Percentiles rank a stretch among this genome's conserved stretches.
Conservation (phyloP, 2,329 filamentous ascomycete species). For the Phoma sp. region DNA sequence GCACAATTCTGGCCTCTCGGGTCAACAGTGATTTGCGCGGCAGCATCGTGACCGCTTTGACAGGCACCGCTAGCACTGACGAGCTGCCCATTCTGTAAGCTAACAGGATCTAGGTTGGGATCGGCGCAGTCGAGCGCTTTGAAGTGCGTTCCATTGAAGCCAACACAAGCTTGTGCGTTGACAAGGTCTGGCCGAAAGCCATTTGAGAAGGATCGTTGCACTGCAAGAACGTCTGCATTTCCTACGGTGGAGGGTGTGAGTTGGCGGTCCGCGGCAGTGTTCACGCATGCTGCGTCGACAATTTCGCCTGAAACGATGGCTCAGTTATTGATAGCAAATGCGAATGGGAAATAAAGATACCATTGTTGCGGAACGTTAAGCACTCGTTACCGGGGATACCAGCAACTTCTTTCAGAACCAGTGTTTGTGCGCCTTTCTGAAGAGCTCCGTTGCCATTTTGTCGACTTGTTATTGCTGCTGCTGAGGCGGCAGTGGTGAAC, state of each 20-base stretch:
- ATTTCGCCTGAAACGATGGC: constrained; percentile 45
- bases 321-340: neutral
- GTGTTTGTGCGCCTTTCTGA: constrained; percentile 24
- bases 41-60: constrained; percentile 23
- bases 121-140: constrained; percentile 46
- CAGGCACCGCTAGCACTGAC: constrained; percentile 23
- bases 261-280: constrained; percentile 51
- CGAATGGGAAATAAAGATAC: constrained; percentile 22
- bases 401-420: constrained; percentile 51
- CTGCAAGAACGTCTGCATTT: constrained; percentile 44
- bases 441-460: neutral
- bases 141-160: constrained; percentile 52
- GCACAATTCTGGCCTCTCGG: constrained; percentile 18
- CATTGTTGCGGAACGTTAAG: constrained; percentile 55
- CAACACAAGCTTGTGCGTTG: constrained; percentile 49
- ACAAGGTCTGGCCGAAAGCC: constrained; percentile 52
- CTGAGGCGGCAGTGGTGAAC: no score
- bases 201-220: constrained; percentile 50
- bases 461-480: neutral
- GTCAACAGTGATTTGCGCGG: constrained; percentile 25
- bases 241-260: constrained; percentile 48
- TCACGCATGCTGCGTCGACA: constrained; percentile 52
- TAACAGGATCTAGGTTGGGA: constrained; percentile 21
- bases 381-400: constrained; percentile 42
- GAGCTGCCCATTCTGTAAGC: constrained; percentile 20